A percentile compares a stretch with the other conserved stretches of the same genome.
phyloP scores from a whole-genome alignment of 345 rosid species.

The Sapria himalayana region DNA sequence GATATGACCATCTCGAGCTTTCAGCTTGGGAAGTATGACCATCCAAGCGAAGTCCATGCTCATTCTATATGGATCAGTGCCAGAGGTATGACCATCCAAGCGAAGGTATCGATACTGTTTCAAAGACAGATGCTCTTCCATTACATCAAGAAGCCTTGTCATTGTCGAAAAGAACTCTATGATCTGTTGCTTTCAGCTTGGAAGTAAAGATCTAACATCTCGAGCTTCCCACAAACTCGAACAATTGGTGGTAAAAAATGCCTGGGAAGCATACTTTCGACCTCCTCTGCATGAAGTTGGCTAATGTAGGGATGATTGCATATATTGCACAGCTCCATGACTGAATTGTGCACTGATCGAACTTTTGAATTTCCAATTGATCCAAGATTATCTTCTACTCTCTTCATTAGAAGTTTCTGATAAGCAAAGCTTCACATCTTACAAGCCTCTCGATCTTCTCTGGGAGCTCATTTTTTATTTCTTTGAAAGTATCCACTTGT shows the following conservation, averaged over 20 bases:
- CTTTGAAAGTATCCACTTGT: too few species aligned
- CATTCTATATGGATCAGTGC: too few species aligned
- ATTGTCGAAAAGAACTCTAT: conserved; percentile 96
- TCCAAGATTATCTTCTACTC: conserved; percentile 87
- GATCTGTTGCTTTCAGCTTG: conserved; percentile 77
- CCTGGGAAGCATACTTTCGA: conserved; percentile 44
- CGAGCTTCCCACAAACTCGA: conserved; percentile 89
- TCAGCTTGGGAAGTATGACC: too few species aligned
- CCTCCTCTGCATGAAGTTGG: conserved; percentile 89
- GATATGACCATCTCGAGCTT: too few species aligned
- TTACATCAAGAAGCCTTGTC: conserved; percentile 90
- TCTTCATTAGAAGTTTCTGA: conserved; percentile 81
- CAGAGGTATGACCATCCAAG: conserved; percentile 86
- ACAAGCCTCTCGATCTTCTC: conserved; percentile 84
- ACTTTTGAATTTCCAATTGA: conserved; percentile 75
- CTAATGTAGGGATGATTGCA: conserved; percentile 94
- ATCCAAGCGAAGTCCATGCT: too few species aligned
- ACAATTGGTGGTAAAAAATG: conserved; percentile 68
- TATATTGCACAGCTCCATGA: conserved; percentile 89
- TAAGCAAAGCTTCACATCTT: conserved; percentile 83
- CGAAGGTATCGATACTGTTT: conserved; percentile 72
- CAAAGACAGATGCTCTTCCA: conserved; percentile 69
- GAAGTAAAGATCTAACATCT: conserved; percentile 92
- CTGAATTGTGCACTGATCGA: conserved; percentile 79
- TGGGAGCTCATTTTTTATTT: conserved; percentile 70